phyloP scores from a whole-genome alignment of 768 basidiomycete species.

The Hortiboletus campestris region DNA sequence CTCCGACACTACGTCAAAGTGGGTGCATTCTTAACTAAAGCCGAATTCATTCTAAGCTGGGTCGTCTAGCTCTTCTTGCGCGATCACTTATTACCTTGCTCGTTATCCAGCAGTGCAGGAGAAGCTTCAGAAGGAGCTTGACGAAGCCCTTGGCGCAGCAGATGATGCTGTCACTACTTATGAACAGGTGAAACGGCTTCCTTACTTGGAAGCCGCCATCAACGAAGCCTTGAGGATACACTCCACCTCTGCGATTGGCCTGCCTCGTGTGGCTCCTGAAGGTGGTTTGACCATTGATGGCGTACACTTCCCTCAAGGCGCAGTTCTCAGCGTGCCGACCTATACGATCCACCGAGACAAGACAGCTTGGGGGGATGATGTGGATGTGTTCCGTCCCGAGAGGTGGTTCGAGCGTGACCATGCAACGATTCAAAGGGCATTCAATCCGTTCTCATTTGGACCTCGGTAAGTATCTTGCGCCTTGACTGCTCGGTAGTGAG shows the following conservation, averaged over 20 bases:
- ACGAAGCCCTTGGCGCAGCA: conserved; percentile 53
- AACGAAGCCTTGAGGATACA: conserved; percentile 84
- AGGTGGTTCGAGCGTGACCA: conserved; percentile 78
- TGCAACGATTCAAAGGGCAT: conserved; percentile 61
- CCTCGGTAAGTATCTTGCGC: conserved; percentile 50
- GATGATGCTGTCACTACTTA: conserved; percentile 60
- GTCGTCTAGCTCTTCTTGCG: conserved; percentile 72
- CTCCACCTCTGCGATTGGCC: conserved; percentile 79
- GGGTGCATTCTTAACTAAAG: conserved; percentile 19
- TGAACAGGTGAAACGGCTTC: conserved; percentile 68
- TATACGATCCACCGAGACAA: conserved; percentile 80
- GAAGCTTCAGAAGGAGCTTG: conserved; percentile 77
- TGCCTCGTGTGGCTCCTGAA: conserved; percentile 75
- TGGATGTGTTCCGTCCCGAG: conserved; percentile 74
- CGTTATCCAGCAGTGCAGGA: conserved; percentile 59
- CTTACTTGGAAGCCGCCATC: conserved; percentile 85
- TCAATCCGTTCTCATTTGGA: conserved; percentile 85
- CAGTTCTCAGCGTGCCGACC: conserved; percentile 75
- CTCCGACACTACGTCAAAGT: conserved; percentile 94
- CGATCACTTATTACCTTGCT: conserved; percentile 84
- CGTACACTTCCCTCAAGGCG: conserved; percentile 68
- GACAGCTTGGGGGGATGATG: conserved; percentile 75
- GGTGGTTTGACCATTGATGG: conserved; percentile 60
- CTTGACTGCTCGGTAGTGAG: not conserved
- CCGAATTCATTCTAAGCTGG: not conserved